phyloP scores from a whole-genome alignment of 148 eudicot genomes.

The Fagopyrum homotropicum region DNA sequence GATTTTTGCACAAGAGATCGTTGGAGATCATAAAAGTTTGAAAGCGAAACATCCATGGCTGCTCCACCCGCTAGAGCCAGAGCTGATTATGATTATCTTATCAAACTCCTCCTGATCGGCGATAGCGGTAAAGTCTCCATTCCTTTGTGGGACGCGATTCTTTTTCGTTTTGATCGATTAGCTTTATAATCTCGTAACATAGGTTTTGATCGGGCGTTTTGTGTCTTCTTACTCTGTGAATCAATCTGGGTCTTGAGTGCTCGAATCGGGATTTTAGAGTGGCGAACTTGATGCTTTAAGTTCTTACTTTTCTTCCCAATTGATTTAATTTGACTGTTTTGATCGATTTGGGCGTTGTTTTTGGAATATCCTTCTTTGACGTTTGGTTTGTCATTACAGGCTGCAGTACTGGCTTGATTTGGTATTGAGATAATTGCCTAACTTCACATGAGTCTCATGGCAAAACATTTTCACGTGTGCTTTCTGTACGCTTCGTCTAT shows the following conservation, averaged over 20 bases:
- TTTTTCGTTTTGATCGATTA: not conserved
- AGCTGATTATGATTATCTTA: constrained; percentile 86
- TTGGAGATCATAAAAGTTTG: not conserved
- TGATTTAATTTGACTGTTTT: not conserved
- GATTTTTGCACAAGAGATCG: not conserved
- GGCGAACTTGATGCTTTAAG: not conserved
- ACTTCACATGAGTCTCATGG: not conserved
- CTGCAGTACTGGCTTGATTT: not conserved
- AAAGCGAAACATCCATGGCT: constrained; percentile 44
- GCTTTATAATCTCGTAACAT: not conserved
- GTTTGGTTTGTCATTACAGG: not conserved
- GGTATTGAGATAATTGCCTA: not conserved
- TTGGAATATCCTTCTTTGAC: not conserved
- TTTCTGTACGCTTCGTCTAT: not conserved
- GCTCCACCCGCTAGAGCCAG: constrained; percentile 91
- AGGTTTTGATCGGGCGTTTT: not conserved
- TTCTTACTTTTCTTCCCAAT: not conserved
- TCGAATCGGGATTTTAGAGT: constrained; percentile 1
- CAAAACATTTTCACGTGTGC: not conserved
- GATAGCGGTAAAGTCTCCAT: constrained; percentile 53
- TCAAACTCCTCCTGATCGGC: constrained; percentile 81
- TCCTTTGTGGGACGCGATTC: not conserved
- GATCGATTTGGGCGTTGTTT: not conserved
- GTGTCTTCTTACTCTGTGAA: not conserved
- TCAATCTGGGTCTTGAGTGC: not conserved